A percentile compares a stretch with the other conserved stretches of the same genome.
phyloP scores from a whole-genome alignment of 2,329 filamentous ascomycete genomes.

The Venturia nashicola region DNA sequence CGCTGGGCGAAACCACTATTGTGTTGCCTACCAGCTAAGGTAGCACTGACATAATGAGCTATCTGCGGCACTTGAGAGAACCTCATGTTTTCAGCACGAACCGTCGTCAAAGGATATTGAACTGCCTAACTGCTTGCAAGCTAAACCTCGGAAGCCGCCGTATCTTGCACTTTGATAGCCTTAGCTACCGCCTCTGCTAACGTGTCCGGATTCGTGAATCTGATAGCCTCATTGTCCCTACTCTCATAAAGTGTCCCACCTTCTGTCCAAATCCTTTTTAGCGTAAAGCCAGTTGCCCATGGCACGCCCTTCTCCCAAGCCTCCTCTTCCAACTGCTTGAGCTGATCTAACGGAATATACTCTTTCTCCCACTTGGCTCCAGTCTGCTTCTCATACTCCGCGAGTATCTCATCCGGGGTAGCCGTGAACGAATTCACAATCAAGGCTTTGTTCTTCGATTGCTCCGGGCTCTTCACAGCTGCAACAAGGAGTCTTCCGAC shows the following conservation, averaged over 20 bases:
- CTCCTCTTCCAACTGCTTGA: slow-evolving; percentile 46
- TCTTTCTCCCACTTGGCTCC: slow-evolving; percentile 43
- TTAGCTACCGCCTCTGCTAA: slow-evolving; percentile 3
- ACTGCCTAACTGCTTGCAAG: background rate
- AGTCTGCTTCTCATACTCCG: slow-evolving; percentile 58
- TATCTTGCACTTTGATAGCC: slow-evolving; percentile 6
- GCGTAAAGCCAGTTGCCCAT: slow-evolving; percentile 42
- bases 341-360: slow-evolving; percentile 39
- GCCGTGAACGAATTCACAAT: slow-evolving; percentile 62
- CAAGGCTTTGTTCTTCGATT: slow-evolving; percentile 42
- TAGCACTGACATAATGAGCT: background rate
- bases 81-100: background rate
- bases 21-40: background rate
- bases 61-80: background rate
- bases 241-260: slow-evolving; percentile 59
- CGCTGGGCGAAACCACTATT: background rate
- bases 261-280: slow-evolving; percentile 60
- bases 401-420: slow-evolving; percentile 48
- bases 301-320: slow-evolving; percentile 44
- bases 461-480: slow-evolving; percentile 44
- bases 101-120: background rate
- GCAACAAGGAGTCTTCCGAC: slow-evolving; percentile 56
- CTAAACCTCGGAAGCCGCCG: background rate
- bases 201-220: slow-evolving; percentile 1
- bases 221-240: slow-evolving; percentile 44